Conservation (phyloP, 2,329 filamentous ascomycete genomes). For the Coleophoma crateriformis region DNA sequence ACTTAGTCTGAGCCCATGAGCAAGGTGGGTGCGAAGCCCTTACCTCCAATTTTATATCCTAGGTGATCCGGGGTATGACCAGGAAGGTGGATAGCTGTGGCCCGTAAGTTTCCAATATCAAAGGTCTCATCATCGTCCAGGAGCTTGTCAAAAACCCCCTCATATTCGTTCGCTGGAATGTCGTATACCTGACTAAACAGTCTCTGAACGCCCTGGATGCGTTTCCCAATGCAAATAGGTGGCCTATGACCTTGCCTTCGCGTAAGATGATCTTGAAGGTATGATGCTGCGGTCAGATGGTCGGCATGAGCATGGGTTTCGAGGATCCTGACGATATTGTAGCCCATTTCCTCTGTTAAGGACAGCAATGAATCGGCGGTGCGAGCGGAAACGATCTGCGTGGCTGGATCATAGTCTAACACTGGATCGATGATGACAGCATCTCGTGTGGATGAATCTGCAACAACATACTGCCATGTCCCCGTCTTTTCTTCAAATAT, state of each 20-base stretch:
- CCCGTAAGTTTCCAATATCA: slow-evolving; percentile 39
- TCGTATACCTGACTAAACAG: slow-evolving; percentile 44
- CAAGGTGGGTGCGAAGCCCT: slow-evolving; percentile 1
- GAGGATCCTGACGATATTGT: slow-evolving; percentile 45
- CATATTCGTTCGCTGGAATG: slow-evolving; percentile 35
- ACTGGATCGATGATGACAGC: slow-evolving; percentile 59
- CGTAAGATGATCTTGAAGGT: slow-evolving; percentile 43
- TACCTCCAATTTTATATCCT: slow-evolving; percentile 48
- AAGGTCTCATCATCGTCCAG: slow-evolving; percentile 49
- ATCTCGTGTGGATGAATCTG: slow-evolving; percentile 39
- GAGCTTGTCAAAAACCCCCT: slow-evolving; percentile 43
- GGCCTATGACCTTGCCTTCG: slow-evolving; percentile 23
- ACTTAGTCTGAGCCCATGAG: background rate
- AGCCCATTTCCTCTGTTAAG: slow-evolving; percentile 36
- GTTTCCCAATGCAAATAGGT: slow-evolving; percentile 47
- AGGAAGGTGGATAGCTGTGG: slow-evolving; percentile 45
- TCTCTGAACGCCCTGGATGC: slow-evolving; percentile 45
- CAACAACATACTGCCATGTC: slow-evolving; percentile 57
- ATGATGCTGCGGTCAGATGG: slow-evolving; percentile 52
- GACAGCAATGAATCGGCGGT: slow-evolving; percentile 47
- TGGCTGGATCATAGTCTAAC: slow-evolving; percentile 46
- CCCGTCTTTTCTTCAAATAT: slow-evolving; percentile 35
- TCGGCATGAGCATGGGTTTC: slow-evolving; percentile 61
- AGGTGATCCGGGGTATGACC: slow-evolving; percentile 56
- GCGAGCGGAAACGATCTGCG: slow-evolving; percentile 38